A percentile compares a stretch with the other conserved stretches of the same genome.
Evolutionary conservation across 768 basidiomycete species (phyloP).

Genomic region (Naganishia onofrii): DNA sequence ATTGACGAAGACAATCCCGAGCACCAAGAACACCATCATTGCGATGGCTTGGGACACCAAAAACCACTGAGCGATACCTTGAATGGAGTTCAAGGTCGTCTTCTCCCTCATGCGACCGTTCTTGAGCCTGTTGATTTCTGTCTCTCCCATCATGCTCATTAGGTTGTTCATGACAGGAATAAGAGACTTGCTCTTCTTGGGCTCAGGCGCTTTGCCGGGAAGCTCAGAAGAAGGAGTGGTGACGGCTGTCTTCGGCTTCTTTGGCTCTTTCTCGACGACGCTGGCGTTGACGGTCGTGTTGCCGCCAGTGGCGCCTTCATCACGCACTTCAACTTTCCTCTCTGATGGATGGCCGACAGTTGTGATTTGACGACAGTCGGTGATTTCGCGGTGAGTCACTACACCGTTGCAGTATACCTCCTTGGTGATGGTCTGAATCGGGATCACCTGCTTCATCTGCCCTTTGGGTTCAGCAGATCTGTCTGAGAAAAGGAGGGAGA

Average conservation of each 20-base stretch:
- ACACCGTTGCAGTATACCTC: neutral
- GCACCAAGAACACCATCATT: neutral
- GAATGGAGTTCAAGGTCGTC: conserved; percentile 1
- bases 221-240: neutral
- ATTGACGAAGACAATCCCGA: conserved; percentile 10
- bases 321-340: neutral
- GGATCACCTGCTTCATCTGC: neutral
- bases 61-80: conserved; percentile 6
- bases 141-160: neutral
- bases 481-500: neutral
- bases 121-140: neutral
- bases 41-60: conserved; percentile 7
- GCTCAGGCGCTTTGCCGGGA: neutral
- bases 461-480: neutral
- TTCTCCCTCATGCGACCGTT: conserved; percentile 8
- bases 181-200: neutral
- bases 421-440: neutral
- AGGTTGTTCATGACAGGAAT: conserved; percentile 6
- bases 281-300: neutral
- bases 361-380: neutral
- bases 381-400: neutral
- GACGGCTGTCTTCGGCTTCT: neutral
- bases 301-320: neutral
- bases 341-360: neutral
- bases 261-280: neutral